Evolutionary conservation across 345 rosid genomes (phyloP).

Genomic region (Rhodamnia argentea): DNA sequence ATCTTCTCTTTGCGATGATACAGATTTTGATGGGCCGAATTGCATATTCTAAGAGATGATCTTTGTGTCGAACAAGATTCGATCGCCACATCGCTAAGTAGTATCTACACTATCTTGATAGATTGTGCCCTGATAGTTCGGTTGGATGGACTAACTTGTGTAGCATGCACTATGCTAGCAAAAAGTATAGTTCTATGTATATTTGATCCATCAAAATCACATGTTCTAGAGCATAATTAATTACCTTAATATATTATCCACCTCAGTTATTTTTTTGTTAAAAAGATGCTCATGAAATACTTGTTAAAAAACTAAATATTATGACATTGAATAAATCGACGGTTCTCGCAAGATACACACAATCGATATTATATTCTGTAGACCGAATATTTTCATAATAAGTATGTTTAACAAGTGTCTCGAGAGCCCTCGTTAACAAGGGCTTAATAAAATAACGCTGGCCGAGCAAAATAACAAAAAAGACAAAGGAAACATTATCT

Average conservation of each 20-base stretch:
- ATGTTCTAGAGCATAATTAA: background rate
- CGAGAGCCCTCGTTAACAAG: background rate
- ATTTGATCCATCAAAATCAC: too few relatives aligned
- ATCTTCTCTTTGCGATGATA: background rate
- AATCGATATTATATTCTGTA: background rate
- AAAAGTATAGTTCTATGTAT: too few relatives aligned
- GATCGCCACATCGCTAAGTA: background rate
- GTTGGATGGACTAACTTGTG: too few relatives aligned
- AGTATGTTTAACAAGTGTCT: background rate
- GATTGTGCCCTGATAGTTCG: background rate
- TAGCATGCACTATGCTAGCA: too few relatives aligned
- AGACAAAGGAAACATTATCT: too few relatives aligned
- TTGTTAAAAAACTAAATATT: background rate
- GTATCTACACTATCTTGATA: accelerated
- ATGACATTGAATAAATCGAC: accelerated
- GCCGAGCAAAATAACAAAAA: background rate
- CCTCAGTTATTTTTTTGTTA: background rate
- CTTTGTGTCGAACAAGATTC: accelerated
- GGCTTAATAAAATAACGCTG: background rate
- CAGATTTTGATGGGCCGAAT: background rate
- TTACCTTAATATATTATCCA: background rate
- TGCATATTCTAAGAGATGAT: background rate
- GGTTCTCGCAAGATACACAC: background rate
- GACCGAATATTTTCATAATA: background rate
- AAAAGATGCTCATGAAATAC: background rate